Evolutionary conservation across 495 filamentous ascomycete genomes (phyloP), one percentile per base, ranked within the genome.

Genomic region (Penicillium riverlandense): DNA sequence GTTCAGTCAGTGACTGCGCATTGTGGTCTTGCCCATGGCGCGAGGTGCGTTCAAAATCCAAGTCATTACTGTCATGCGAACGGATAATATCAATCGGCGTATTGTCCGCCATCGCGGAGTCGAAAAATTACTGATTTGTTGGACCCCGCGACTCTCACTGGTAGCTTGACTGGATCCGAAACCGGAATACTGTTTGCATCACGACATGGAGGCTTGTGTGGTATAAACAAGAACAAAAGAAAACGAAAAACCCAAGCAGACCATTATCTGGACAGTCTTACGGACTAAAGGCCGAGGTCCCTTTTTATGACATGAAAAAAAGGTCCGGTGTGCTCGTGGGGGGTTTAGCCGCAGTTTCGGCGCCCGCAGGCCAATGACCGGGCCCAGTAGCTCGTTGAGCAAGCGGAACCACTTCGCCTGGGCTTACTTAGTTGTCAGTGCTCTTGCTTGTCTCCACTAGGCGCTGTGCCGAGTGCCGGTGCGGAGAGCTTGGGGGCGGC

Each of bases 11-110:
- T 10, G 45, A 16, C 28, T 47, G 38, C 27, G 34, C 34, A 14
- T 29, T 47, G 40, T 22, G 22, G 22, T 22, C 22, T 22, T 22
- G 22, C 22, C 22, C 22, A 22, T 22, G 22, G 35, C 43, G 28
- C 54, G 44, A 16, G 16, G 14, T 15, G 47, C 45, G 16, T 55
- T 43, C 22, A 22, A 22, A 22, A 22, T 22, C 4, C 4, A 6
- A 22, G 4, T 45, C 35, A 14, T 60, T 57, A 38, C 57, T 41
- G 8, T 61, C 50, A 37, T 56, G 58, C 7, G 64, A 67, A 27
- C 40, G 59, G 14, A 65, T 61, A 11, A 63, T 58, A 47, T 70
- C 64, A 29, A 67, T 56, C 16, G 66, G 56, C 13, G 50, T 40
- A 58, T 65, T 62, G 35, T 66, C 64, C 11, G 61, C 50, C 66